Conservation (phyloP, 768 basidiomycete genomes). For the Boletus rufocinnamomeus region DNA sequence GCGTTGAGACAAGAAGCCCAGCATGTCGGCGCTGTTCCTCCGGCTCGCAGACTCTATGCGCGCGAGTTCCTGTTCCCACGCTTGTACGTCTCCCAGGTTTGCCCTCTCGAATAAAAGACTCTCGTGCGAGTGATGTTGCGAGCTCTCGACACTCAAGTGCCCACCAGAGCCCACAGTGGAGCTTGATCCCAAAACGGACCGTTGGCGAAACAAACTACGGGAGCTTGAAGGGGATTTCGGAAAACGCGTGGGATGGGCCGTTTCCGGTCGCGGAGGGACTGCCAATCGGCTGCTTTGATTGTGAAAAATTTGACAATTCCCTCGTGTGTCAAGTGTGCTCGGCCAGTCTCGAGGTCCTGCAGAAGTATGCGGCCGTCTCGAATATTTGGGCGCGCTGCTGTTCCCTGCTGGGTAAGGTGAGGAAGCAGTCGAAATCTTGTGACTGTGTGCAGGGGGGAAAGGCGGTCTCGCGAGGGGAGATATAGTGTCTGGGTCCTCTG, state of each 20-base stretch:
- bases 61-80: constrained; percentile 80
- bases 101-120: constrained; percentile 30
- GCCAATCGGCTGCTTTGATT: constrained; percentile 16
- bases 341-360: constrained; percentile 68
- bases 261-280: constrained; percentile 30
- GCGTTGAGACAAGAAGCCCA: constrained; percentile 33
- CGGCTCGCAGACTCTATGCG: constrained; percentile 67
- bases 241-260: constrained; percentile 23
- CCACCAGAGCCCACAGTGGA: constrained; percentile 50
- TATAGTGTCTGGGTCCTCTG: constrained; percentile 12
- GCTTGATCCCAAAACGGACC: constrained; percentile 32
- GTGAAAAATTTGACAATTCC: constrained; percentile 10
- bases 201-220: constrained; percentile 25
- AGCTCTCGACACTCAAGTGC: constrained; percentile 27
- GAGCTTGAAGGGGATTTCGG: constrained; percentile 14
- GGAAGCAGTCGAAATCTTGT: constrained; percentile 34
- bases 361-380: constrained; percentile 69
- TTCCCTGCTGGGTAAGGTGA: constrained; percentile 33
- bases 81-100: constrained; percentile 46
- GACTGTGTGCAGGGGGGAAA: constrained; percentile 20
- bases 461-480: constrained; percentile 4
- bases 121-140: constrained; percentile 16
- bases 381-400: constrained; percentile 33
- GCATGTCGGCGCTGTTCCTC: constrained; percentile 41
- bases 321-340: constrained; percentile 28